Percentiles rank a stretch among this genome's conserved stretches.
Evolutionary conservation across 805 yeast genomes (phyloP).

Genomic region (Wickerhamiella vanderwaltii): DNA sequence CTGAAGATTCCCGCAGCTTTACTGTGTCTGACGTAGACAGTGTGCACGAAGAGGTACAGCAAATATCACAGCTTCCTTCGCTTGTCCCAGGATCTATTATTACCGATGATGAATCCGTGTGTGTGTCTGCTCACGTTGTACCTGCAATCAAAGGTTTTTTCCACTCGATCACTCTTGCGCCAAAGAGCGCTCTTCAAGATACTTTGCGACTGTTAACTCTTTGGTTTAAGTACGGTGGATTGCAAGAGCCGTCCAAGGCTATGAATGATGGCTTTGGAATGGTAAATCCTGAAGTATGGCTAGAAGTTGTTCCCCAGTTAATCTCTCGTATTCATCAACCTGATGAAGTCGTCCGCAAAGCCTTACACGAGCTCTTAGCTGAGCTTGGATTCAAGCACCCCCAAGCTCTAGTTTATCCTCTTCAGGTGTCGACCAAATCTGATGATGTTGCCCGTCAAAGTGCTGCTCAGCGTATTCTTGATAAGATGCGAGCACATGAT

Average conservation of each 20-base stretch:
- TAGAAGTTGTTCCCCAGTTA: conserved; percentile 88
- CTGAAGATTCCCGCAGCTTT: not conserved
- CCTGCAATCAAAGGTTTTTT: conserved; percentile 96
- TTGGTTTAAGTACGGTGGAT: conserved; percentile 95
- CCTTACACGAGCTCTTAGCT: conserved; percentile 66
- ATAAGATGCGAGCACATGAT: conserved; percentile 72
- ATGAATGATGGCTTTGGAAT: conserved; percentile 81
- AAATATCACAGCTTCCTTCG: conserved; percentile 10
- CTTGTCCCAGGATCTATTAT: conserved; percentile 22
- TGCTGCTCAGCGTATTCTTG: conserved; percentile 85
- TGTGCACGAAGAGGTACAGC: not conserved
- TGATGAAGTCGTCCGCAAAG: conserved; percentile 65
- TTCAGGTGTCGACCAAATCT: conserved; percentile 90
- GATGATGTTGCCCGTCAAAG: conserved; percentile 80
- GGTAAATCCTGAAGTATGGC: conserved; percentile 87
- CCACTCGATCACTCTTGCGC: conserved; percentile 82
- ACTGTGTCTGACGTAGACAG: not conserved
- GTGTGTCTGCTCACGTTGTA: conserved; percentile 75
- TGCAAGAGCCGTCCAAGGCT: conserved; percentile 80
- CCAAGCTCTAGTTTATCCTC: conserved; percentile 88
- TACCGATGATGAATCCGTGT: conserved; percentile 22
- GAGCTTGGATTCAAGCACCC: conserved; percentile 94
- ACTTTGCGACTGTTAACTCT: conserved; percentile 77
- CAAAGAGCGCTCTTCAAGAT: conserved; percentile 81
- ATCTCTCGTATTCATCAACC: conserved; percentile 96